A percentile compares a stretch with the other conserved stretches of the same genome.
These are phyloP conservation scores for Ophiostoma sp. DNA, from an alignment of 2,329 filamentous ascomycete species.

Conservation along the genomic window DNA sequence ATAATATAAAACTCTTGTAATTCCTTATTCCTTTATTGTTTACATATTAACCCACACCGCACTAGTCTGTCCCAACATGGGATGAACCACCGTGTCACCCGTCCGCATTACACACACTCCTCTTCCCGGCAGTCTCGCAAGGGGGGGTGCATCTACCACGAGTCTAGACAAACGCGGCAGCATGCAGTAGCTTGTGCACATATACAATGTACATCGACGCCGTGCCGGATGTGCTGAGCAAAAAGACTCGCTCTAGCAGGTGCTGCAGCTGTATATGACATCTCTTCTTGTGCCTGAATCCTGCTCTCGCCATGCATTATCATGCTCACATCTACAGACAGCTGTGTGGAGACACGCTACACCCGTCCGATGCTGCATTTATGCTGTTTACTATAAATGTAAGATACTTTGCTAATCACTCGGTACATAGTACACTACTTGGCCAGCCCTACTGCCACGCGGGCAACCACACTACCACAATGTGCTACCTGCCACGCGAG, in stretches of 20 bases:
- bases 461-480: not conserved
- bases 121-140: conserved; percentile 12
- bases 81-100: conserved; percentile 7
- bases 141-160: conserved; percentile 1
- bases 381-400: no score
- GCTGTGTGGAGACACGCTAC: not conserved
- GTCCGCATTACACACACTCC: conserved; percentile 4
- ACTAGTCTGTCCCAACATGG: not conserved
- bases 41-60: not conserved
- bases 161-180: conserved; percentile 10
- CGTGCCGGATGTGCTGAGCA: not conserved
- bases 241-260: not conserved
- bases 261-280: not conserved
- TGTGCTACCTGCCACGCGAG: not conserved
- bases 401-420: no score
- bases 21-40: not conserved
- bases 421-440: not conserved
- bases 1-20: not conserved
- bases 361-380: not conserved
- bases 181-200: conserved; percentile 14
- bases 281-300: not conserved
- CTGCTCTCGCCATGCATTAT: not conserved
- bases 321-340: not conserved
- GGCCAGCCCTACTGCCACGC: not conserved
- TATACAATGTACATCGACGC: not conserved